phyloP scores from a whole-genome alignment of 148 eudicot genomes.

The Vaccinium macrocarpon region DNA sequence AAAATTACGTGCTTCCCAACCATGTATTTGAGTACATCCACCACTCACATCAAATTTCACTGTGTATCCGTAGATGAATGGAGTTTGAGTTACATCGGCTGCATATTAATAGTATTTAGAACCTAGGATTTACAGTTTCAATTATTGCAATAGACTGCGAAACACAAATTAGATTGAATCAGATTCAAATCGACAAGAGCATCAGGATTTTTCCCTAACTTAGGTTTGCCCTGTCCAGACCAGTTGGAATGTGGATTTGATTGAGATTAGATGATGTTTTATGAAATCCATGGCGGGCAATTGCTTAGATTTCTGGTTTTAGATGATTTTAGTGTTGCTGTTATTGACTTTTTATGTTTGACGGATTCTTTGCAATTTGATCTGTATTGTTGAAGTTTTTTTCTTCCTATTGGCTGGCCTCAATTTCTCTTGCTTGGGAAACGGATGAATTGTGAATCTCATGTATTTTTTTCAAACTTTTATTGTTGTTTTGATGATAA shows the following conservation, averaged over 20 bases:
- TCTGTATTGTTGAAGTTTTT: neutral
- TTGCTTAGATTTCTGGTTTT: neutral
- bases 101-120: no score
- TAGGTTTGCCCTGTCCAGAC: slow-evolving; percentile 10
- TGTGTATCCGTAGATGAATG: no score
- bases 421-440: slow-evolving; percentile 4
- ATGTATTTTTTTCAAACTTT: neutral
- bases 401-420: neutral
- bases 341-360: slow-evolving; percentile 2
- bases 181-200: no score
- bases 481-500: neutral
- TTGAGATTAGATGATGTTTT: slow-evolving; percentile 7
- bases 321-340: neutral
- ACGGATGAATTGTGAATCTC: neutral
- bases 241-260: neutral
- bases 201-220: neutral
- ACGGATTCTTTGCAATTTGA: neutral
- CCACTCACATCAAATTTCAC: no score
- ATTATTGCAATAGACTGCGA: no score
- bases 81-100: no score
- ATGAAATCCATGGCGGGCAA: neutral
- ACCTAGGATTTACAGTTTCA: no score
- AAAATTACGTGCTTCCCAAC: no score
- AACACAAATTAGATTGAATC: no score
- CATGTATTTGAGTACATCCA: no score